Evolutionary conservation across 192 early-diverging fungal species (phyloP), one percentile per base, ranked within the genome.

Genomic region (Coemansia sp.): DNA sequence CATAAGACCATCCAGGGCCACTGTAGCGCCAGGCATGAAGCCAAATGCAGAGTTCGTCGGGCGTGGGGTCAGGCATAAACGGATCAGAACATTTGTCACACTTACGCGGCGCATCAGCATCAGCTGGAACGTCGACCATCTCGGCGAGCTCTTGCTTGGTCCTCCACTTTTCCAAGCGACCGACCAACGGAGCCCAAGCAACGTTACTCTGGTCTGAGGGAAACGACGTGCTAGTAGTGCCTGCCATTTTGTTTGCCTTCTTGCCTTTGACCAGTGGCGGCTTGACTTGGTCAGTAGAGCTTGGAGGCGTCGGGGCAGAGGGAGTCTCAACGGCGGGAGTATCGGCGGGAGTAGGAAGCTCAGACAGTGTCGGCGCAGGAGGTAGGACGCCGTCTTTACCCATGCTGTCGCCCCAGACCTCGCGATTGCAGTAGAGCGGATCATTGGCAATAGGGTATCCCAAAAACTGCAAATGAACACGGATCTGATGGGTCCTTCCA

Each of bases 391-490:
- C 67, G 7, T 84, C 84, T 59, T 88, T 84, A 22, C 92, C 90
- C 58, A 87, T 66, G 0, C 68, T 43, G 9, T 58, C 16, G 16
- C 90, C 93, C 94, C 95, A 98, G 0, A 89, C 80, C 1, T 87
- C 85, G 10, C 68, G 52, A 73, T 89, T 87, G 52, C 88, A 85
- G 76, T 99, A 99, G 2, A 98, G 65, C 12, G 97, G 97, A 68
- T 99, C 97, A 68, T 99, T 98, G 20, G 91, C 93, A 60, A 99
- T 97, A 1, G 96, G 95, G 59, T 87, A 86, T 5, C 97, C 97
- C 0, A 99, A 85, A 68, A 88, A 95, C 79, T 95, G 93, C 34
- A 99, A 71, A 67, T 99, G 97, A 45, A 99, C 96, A 35, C 97
- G 89, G 65, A 99, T 98, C 80, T 99, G 97, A 63, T 99, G 97